phyloP scores from a whole-genome alignment of 2,329 filamentous ascomycete species.

The Alternaria triticimaculans region DNA sequence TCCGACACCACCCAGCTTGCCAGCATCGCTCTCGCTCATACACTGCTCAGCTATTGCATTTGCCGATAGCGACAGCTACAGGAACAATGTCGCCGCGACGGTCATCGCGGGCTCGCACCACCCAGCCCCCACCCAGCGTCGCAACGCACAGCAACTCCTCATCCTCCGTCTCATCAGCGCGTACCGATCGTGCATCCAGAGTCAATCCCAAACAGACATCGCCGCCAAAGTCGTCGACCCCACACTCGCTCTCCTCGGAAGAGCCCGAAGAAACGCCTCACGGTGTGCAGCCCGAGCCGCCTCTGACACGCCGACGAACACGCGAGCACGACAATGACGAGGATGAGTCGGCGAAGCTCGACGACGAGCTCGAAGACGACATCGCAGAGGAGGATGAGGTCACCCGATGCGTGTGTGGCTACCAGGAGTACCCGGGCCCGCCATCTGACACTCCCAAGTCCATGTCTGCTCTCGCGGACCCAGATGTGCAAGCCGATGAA shows the following conservation, averaged over 20 bases:
- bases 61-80: conserved; percentile 7
- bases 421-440: conserved; percentile 91
- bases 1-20: conserved; percentile 12
- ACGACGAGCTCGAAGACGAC: conserved; percentile 69
- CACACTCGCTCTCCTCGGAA: conserved; percentile 74
- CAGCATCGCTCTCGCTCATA: not conserved
- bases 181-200: conserved; percentile 76
- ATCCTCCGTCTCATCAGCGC: conserved; percentile 73
- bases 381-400: conserved; percentile 77
- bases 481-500: conserved; percentile 66
- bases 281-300: conserved; percentile 64
- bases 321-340: conserved; percentile 74
- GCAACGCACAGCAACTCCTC: conserved; percentile 78
- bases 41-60: not conserved
- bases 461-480: conserved; percentile 64
- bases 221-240: conserved; percentile 76
- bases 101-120: conserved; percentile 86
- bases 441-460: conserved; percentile 64
- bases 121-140: conserved; percentile 69
- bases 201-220: conserved; percentile 75
- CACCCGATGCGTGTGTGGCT: conserved; percentile 92
- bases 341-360: conserved; percentile 51
- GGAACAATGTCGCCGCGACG: conserved; percentile 74
- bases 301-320: conserved; percentile 78
- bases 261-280: conserved; percentile 65